Evolutionary conservation across 176 grass and related monocot genomes (phyloP).

Genomic region (Stipa capillata): DNA sequence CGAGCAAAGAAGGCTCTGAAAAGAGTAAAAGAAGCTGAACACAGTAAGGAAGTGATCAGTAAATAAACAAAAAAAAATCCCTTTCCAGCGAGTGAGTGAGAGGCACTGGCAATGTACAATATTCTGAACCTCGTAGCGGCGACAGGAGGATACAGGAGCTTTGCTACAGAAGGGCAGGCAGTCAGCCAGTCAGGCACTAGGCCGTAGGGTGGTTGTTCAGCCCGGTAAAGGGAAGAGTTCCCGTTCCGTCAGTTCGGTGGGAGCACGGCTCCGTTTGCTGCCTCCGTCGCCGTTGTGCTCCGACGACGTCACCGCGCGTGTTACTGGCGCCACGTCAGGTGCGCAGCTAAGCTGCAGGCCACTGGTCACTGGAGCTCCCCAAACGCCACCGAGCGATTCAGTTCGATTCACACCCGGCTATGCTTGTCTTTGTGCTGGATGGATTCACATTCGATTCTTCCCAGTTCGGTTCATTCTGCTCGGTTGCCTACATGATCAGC

Average conservation of each 20-base stretch:
- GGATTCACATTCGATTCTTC: background rate
- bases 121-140: background rate
- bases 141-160: too few species aligned
- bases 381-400: too few species aligned
- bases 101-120: background rate
- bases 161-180: too few species aligned
- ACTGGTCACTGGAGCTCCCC: background rate
- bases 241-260: too few species aligned
- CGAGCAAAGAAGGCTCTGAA: background rate
- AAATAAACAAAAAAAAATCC: background rate
- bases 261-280: too few species aligned
- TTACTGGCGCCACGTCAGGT: too few species aligned
- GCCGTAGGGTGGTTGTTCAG: too few species aligned
- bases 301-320: constrained; percentile 24
- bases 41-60: background rate
- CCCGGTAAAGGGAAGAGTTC: too few species aligned
- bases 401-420: too few species aligned
- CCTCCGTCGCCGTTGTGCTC: constrained; percentile 2
- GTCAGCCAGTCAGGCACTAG: too few species aligned
- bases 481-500: background rate
- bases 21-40: background rate
- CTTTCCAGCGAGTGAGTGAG: constrained; percentile 8
- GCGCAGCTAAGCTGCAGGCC: too few species aligned
- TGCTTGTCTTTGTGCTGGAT: too few species aligned
- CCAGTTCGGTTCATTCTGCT: background rate